A percentile compares a stretch with the other conserved stretches of the same genome.
Conservation (phyloP, 2,329 filamentous ascomycete genomes). For the Didymella lethalis region DNA sequence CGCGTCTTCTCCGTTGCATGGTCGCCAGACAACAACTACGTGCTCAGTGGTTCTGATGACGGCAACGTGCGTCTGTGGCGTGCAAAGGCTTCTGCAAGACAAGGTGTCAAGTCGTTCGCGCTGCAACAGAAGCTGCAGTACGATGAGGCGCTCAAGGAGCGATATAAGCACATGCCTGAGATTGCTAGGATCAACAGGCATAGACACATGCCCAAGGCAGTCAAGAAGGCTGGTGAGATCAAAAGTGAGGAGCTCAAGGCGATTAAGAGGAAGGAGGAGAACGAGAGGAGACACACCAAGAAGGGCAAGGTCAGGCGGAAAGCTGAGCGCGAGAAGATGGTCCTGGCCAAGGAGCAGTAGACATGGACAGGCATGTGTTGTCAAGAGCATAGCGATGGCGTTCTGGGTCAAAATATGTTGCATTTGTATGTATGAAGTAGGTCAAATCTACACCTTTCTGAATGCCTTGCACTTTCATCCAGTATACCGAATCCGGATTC, state of each 20-base stretch:
- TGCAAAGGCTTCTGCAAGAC: conserved; percentile 80
- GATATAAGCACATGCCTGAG: conserved; percentile 96
- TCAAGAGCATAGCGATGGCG: conserved; percentile 48
- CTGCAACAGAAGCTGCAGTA: conserved; percentile 92
- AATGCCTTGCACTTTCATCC: neutral
- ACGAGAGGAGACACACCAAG: conserved; percentile 88
- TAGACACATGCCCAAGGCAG: conserved; percentile 86
- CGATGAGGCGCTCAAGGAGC: conserved; percentile 80
- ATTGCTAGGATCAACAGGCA: conserved; percentile 89
- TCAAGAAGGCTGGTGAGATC: conserved; percentile 96
- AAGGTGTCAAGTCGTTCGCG: conserved; percentile 83
- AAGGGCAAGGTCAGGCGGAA: conserved; percentile 78
- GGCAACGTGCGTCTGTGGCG: conserved; percentile 93
- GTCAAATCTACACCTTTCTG: neutral
- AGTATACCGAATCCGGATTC: conserved; percentile 14
- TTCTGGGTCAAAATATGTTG: conserved; percentile 23
- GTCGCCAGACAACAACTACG: conserved; percentile 87
- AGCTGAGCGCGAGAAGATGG: conserved; percentile 91
- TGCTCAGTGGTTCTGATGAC: conserved; percentile 91
- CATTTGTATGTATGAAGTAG: conserved; percentile 11
- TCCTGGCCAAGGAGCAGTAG: conserved; percentile 72
- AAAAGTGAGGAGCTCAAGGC: conserved; percentile 87
- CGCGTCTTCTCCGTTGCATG: conserved; percentile 85
- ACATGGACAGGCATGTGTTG: conserved; percentile 7
- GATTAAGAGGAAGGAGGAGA: conserved; percentile 91